Percentiles rank a stretch among this genome's conserved stretches.
phyloP scores from a whole-genome alignment of 768 basidiomycete species.

The Guyanaporus albipodus region DNA sequence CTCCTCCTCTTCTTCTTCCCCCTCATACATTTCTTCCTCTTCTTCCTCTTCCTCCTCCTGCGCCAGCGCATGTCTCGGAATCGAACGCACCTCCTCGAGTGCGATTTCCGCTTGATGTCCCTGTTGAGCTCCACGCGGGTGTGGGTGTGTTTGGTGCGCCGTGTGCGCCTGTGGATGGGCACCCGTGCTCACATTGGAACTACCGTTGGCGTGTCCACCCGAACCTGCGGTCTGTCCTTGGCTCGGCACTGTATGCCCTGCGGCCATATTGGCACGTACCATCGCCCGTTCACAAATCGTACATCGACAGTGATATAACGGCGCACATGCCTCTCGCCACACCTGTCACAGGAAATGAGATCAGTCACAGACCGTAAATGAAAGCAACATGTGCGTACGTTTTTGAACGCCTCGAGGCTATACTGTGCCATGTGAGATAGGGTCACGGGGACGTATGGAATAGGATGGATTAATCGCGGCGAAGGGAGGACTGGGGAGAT shows the following conservation, averaged over 20 bases:
- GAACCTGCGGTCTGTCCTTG: constrained; percentile 18
- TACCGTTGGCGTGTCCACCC: background rate
- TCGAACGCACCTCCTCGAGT: constrained; percentile 23
- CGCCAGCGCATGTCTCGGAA: constrained; percentile 17
- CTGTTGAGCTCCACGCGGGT: constrained; percentile 10
- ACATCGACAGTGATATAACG: constrained; percentile 69
- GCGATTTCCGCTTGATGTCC: constrained; percentile 21
- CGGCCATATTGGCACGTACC: constrained; percentile 44
- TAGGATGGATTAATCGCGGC: constrained; percentile 57
- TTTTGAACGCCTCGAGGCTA: constrained; percentile 54
- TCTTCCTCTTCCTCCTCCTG: constrained; percentile 34
- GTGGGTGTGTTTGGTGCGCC: constrained; percentile 1
- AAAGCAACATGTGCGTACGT: constrained; percentile 37
- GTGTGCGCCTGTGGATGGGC: constrained; percentile 6
- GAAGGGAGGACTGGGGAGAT: constrained; percentile 61
- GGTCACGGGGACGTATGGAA: constrained; percentile 65
- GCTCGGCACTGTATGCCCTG: constrained; percentile 34
- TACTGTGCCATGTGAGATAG: constrained; percentile 51
- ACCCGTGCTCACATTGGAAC: background rate
- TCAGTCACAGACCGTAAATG: constrained; percentile 1
- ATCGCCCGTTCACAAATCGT: constrained; percentile 70
- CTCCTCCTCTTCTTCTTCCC: constrained; percentile 29
- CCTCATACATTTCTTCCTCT: constrained; percentile 17
- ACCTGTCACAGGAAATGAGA: constrained; percentile 36
- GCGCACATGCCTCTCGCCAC: constrained; percentile 72